These are phyloP conservation scores for Colletotrichum trifolii DNA, from an alignment of 2,329 filamentous ascomycete species.

Conservation along the genomic window DNA sequence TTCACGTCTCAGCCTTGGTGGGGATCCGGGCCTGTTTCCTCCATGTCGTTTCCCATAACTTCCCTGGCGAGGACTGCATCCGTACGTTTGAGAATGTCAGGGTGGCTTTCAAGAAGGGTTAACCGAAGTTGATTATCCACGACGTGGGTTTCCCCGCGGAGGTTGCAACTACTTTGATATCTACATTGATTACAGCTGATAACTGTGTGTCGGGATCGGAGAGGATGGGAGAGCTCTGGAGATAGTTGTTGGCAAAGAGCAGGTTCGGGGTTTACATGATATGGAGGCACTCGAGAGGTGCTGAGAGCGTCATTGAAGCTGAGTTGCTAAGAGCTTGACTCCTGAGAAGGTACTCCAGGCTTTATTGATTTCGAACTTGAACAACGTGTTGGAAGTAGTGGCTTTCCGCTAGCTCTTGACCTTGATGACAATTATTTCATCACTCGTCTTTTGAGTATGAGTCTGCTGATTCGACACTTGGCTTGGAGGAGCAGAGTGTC, in stretches of 20 bases:
- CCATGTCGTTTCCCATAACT: constrained; percentile 56
- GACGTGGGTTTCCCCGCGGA: constrained; percentile 50
- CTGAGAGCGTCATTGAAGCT: not conserved
- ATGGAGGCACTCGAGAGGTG: not conserved
- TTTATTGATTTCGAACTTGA: not conserved
- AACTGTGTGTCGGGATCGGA: constrained; percentile 43
- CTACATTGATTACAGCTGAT: constrained; percentile 49
- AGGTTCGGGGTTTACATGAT: constrained; percentile 39
- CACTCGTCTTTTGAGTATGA: too few species aligned
- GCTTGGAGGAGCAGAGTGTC: too few species aligned
- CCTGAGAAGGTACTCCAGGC: not conserved
- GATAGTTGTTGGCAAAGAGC: constrained; percentile 39
- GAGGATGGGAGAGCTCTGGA: constrained; percentile 45
- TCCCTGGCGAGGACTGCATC: constrained; percentile 48
- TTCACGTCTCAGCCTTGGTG: constrained; percentile 39
- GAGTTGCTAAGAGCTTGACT: not conserved
- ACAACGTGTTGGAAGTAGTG: not conserved
- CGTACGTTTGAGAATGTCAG: constrained; percentile 46
- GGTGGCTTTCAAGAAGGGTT: constrained; percentile 50
- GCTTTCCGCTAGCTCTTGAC: not conserved
- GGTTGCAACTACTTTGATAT: constrained; percentile 44
- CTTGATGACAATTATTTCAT: too few species aligned
- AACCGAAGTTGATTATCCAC: constrained; percentile 51
- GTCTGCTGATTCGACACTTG: too few species aligned
- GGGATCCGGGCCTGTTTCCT: constrained; percentile 51